Conservation (phyloP, 257 asterid genomes). For the Nicotiana noctiflora region DNA sequence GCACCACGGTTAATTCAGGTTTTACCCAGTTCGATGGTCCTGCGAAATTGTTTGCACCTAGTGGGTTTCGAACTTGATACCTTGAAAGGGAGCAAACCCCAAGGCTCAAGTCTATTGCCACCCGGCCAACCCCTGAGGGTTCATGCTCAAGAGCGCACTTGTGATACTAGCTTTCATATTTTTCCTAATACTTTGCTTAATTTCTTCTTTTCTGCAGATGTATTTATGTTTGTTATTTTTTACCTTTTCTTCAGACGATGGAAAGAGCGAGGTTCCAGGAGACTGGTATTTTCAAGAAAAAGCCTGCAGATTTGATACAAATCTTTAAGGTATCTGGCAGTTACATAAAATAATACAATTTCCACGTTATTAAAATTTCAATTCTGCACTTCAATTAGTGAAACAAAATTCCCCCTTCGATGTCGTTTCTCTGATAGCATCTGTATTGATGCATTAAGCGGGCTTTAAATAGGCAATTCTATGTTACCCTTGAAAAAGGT, state of each 20-base stretch:
- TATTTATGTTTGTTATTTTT: not conserved
- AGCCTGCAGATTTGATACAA: slow-evolving; percentile 83
- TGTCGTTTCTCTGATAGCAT: not conserved
- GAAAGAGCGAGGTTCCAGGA: slow-evolving; percentile 87
- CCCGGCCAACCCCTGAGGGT: too few species aligned
- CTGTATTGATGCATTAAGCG: not conserved
- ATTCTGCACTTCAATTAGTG: not conserved
- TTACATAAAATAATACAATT: not conserved
- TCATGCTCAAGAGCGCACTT: not conserved
- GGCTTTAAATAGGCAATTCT: not conserved
- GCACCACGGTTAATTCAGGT: too few species aligned
- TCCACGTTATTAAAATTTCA: not conserved
- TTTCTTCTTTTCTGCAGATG: not conserved
- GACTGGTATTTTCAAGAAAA: slow-evolving; percentile 74
- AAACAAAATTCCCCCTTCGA: not conserved
- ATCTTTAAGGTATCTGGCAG: slow-evolving; percentile 62
- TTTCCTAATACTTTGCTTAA: not conserved
- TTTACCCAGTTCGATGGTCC: too few species aligned
- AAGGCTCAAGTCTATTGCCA: too few species aligned
- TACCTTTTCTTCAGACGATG: slow-evolving; percentile 58
- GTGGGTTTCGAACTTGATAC: too few species aligned
- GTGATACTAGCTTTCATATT: not conserved
- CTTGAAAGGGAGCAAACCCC: too few species aligned
- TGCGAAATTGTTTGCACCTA: too few species aligned
- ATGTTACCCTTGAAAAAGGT: not conserved